Evolutionary conservation across 2,329 filamentous ascomycete genomes (phyloP).

Genomic region (Lachnellula arida): DNA sequence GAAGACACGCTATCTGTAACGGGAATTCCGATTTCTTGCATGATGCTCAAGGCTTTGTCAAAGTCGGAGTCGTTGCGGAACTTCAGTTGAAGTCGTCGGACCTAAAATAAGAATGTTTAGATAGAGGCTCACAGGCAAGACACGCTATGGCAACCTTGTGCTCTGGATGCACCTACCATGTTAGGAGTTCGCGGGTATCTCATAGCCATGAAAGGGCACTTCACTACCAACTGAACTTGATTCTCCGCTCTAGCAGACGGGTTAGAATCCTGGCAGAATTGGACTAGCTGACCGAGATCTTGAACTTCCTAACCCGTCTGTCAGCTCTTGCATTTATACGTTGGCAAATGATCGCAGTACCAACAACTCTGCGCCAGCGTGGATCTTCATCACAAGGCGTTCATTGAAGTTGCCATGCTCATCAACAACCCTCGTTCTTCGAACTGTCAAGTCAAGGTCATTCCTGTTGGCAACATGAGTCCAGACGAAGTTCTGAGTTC

Average conservation of each 20-base stretch:
- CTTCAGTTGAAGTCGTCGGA: constrained; percentile 41
- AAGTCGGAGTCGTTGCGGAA: constrained; percentile 37
- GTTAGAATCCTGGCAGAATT: constrained; percentile 14
- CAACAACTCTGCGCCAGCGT: constrained; percentile 37
- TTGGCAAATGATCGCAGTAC: constrained; percentile 30
- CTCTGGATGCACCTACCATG: constrained; percentile 19
- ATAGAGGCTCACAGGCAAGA: not conserved
- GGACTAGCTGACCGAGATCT: constrained; percentile 25
- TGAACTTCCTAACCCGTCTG: constrained; percentile 26
- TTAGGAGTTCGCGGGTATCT: constrained; percentile 29
- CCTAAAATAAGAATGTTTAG: constrained; percentile 25
- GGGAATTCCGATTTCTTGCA: constrained; percentile 32
- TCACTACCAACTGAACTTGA: constrained; percentile 32
- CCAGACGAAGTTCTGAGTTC: constrained; percentile 25
- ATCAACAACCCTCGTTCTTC: constrained; percentile 17
- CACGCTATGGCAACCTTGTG: not conserved
- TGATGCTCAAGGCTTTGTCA: constrained; percentile 20
- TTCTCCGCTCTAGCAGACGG: constrained; percentile 17
- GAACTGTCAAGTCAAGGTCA: constrained; percentile 27
- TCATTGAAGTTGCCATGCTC: constrained; percentile 17
- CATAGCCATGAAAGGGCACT: constrained; percentile 32
- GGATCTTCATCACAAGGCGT: constrained; percentile 34
- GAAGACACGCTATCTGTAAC: constrained; percentile 21
- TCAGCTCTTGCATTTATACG: not conserved
- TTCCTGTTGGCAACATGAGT: constrained; percentile 25